These are phyloP conservation scores for Aristolochia fimbriata DNA, from an alignment of 164 flowering plant species.

Conservation along the genomic window DNA sequence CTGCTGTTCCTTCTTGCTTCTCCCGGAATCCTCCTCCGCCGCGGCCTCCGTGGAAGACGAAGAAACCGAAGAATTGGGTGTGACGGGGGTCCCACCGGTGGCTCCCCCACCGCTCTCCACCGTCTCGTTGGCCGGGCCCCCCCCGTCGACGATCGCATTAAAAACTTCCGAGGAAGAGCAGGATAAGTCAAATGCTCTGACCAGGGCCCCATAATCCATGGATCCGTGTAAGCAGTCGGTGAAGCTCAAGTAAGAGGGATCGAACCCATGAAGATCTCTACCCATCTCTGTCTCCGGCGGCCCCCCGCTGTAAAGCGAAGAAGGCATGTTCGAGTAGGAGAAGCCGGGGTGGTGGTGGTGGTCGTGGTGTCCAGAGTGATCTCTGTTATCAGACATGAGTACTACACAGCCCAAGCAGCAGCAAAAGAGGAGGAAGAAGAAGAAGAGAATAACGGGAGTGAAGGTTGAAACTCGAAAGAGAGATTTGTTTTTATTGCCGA, in stretches of 20 bases:
- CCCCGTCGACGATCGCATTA: constrained; percentile 18
- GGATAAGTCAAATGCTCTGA: constrained; percentile 33
- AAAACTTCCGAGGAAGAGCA: constrained; percentile 37
- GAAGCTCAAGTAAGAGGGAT: constrained; percentile 31
- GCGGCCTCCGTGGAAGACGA: constrained; percentile 50
- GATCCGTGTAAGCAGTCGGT: constrained; percentile 35
- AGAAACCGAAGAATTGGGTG: constrained; percentile 53
- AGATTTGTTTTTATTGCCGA: not conserved
- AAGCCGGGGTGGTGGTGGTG: constrained; percentile 7
- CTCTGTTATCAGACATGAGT: constrained; percentile 27
- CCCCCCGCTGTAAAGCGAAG: not conserved
- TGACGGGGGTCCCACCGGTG: constrained; percentile 15
- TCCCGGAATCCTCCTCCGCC: constrained; percentile 28
- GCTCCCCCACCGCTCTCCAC: constrained; percentile 5
- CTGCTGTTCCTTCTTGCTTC: constrained; percentile 26
- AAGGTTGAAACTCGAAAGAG: constrained; percentile 11
- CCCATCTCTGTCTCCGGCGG: constrained; percentile 1
- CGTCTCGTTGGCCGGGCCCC: constrained; percentile 7
- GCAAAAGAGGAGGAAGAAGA: not conserved
- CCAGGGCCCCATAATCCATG: constrained; percentile 21
- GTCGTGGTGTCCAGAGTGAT: constrained; percentile 19
- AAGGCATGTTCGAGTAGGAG: constrained; percentile 1
- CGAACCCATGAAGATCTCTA: constrained; percentile 13
- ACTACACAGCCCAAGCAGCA: not conserved
- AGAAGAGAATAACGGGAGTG: not conserved